These are phyloP conservation scores for Tetrapisispora phaffii DNA, from an alignment of 805 yeast genomes.

Conservation along the genomic window DNA sequence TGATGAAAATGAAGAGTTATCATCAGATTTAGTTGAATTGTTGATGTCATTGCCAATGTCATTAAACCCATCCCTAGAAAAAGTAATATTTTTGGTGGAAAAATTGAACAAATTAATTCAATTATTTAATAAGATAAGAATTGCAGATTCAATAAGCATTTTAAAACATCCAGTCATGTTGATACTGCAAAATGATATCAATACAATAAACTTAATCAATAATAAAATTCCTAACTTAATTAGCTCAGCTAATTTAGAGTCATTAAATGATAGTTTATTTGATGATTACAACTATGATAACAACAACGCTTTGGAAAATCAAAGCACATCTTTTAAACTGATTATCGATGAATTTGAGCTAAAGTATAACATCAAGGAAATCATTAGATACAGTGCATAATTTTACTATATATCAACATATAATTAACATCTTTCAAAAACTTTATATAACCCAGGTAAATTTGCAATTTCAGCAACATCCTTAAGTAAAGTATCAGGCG, in stretches of 20 bases:
- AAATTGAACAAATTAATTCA: slow-evolving; percentile 14
- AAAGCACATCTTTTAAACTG: slow-evolving; percentile 9
- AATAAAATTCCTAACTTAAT: slow-evolving; percentile 7
- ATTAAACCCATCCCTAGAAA: slow-evolving; percentile 9
- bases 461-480: slow-evolving; percentile 80
- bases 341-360: slow-evolving; percentile 16
- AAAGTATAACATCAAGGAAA: slow-evolving; percentile 11
- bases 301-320: slow-evolving; percentile 2
- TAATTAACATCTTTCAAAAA: slow-evolving; percentile 77
- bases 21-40: slow-evolving; percentile 15
- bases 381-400: slow-evolving; percentile 3
- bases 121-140: slow-evolving; percentile 19
- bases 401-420: no score
- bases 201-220: slow-evolving; percentile 5
- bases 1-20: neutral
- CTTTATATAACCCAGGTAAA: slow-evolving; percentile 80
- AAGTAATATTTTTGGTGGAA: slow-evolving; percentile 8
- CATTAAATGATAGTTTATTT: neutral
- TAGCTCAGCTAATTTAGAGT: slow-evolving; percentile 3
- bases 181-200: slow-evolving; percentile 22
- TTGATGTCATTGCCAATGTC: slow-evolving; percentile 10
- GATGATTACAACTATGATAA: slow-evolving; percentile 3
- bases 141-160: slow-evolving; percentile 11
- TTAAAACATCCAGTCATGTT: slow-evolving; percentile 22
- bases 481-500: slow-evolving; percentile 41